Conservation (phyloP, 768 basidiomycete species). For the Epithele typhae region DNA sequence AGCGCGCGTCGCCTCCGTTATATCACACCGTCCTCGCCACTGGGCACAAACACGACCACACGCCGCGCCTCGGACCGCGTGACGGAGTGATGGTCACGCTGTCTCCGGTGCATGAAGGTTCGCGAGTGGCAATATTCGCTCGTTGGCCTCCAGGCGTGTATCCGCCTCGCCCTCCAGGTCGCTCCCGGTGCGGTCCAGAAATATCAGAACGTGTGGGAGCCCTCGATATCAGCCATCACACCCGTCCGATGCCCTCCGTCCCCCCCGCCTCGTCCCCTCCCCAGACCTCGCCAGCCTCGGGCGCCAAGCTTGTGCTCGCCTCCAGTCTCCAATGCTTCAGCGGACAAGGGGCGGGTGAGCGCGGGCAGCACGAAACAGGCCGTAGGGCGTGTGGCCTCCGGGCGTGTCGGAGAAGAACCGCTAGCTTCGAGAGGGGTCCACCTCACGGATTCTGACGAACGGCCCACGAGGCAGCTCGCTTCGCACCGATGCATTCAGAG, state of each 20-base stretch:
- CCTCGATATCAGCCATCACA: not conserved
- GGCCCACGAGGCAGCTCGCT: not conserved
- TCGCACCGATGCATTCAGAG: not conserved
- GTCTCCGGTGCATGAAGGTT: slow-evolving; percentile 10
- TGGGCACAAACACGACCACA: slow-evolving; percentile 4
- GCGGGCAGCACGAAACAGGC: no score
- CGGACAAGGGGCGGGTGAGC: no score
- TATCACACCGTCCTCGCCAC: slow-evolving; percentile 8
- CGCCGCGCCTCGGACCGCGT: slow-evolving; percentile 7
- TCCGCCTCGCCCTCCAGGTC: slow-evolving; percentile 1
- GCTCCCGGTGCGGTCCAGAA: slow-evolving; percentile 1
- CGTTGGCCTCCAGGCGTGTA: slow-evolving; percentile 8
- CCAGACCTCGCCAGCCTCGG: not conserved
- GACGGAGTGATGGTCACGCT: slow-evolving; percentile 7
- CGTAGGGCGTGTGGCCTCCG: no score
- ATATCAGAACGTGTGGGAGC: slow-evolving; percentile 1
- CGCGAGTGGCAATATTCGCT: slow-evolving; percentile 17
- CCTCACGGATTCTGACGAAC: not conserved
- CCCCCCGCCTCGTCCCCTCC: not conserved
- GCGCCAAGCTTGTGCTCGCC: not conserved
- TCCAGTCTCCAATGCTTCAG: no score
- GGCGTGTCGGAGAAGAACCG: not conserved
- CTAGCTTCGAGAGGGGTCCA: not conserved
- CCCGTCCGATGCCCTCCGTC: not conserved
- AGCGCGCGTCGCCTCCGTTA: not conserved